Evolutionary conservation across 352 stramenopile genomes (phyloP).

Genomic region (Phytophthora palmivora): DNA sequence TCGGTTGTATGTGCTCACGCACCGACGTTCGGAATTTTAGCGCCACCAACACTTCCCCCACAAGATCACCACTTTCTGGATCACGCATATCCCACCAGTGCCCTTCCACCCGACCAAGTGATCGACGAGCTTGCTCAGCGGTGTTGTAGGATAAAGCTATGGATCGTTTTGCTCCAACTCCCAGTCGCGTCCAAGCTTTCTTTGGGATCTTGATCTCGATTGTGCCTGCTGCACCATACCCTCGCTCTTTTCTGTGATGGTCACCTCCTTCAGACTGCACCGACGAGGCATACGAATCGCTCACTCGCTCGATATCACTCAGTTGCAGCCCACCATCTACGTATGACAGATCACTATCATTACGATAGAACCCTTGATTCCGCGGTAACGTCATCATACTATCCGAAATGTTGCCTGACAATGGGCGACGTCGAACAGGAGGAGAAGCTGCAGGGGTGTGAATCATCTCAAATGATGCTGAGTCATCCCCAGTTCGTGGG

Average conservation of each 20-base stretch:
- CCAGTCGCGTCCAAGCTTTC: conserved; percentile 82
- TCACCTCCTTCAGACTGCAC: conserved; percentile 56
- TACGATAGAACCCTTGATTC: conserved; percentile 52
- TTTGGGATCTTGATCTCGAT: conserved; percentile 87
- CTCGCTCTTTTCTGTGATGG: conserved; percentile 34
- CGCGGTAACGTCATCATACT: conserved; percentile 42
- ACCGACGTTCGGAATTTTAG: conserved; percentile 83
- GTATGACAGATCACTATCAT: conserved; percentile 56
- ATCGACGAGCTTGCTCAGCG: conserved; percentile 71
- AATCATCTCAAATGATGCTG: conserved; percentile 76
- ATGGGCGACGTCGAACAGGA: conserved; percentile 32
- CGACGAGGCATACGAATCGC: conserved; percentile 74
- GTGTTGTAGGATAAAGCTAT: conserved; percentile 86
- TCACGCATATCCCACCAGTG: conserved; percentile 89
- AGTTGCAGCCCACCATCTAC: conserved; percentile 51
- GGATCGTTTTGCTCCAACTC: conserved; percentile 67
- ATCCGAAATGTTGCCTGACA: conserved; percentile 38
- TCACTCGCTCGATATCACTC: conserved; percentile 71
- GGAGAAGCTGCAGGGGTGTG: conserved; percentile 58
- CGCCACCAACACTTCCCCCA: conserved; percentile 84
- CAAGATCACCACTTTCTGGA: conserved; percentile 70
- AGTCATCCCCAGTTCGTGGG: conserved; percentile 58
- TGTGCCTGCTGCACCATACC: conserved; percentile 50
- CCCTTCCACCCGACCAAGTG: conserved; percentile 72
- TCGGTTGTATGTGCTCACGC: conserved; percentile 56